Percentiles rank a stretch among this genome's conserved stretches.
Evolutionary conservation across 1,284 basidiomycete species (phyloP).

Genomic region (Tremellales sp.): DNA sequence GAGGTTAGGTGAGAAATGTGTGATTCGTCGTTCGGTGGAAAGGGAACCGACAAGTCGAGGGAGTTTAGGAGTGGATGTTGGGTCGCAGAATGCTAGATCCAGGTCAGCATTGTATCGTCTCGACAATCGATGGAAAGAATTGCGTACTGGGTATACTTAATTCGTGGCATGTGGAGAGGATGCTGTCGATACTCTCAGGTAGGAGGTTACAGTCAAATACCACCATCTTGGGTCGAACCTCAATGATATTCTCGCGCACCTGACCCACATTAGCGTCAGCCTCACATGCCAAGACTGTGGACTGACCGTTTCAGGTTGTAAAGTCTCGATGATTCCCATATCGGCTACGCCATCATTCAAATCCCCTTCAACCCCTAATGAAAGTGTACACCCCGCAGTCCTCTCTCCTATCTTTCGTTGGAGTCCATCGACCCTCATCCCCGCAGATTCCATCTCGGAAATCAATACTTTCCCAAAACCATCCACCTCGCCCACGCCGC

Average conservation of each 20-base stretch:
- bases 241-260: neutral
- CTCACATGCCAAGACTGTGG: neutral
- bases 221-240: slow-evolving; percentile 58
- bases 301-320: slow-evolving; percentile 55
- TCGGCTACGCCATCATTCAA: slow-evolving; percentile 84
- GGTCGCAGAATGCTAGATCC: slow-evolving; percentile 56
- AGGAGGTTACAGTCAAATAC: slow-evolving; percentile 80
- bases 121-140: neutral
- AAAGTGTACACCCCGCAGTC: slow-evolving; percentile 59
- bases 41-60: slow-evolving; percentile 65
- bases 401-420: slow-evolving; percentile 32
- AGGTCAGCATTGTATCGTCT: slow-evolving; percentile 2
- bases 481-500: slow-evolving; percentile 57
- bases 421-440: slow-evolving; percentile 81
- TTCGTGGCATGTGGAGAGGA: slow-evolving; percentile 54
- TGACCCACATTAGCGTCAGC: neutral
- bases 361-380: slow-evolving; percentile 67
- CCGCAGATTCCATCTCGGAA: slow-evolving; percentile 57
- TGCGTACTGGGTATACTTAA: slow-evolving; percentile 57
- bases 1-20: slow-evolving; percentile 73
- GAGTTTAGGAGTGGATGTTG: slow-evolving; percentile 81
- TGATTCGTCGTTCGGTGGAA: slow-evolving; percentile 49
- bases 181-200: slow-evolving; percentile 53
- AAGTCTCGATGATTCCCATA: slow-evolving; percentile 67
- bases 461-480: slow-evolving; percentile 62